Evolutionary conservation across 2,329 filamentous ascomycete species (phyloP).

Genomic region (Cercospora brassicicola): DNA sequence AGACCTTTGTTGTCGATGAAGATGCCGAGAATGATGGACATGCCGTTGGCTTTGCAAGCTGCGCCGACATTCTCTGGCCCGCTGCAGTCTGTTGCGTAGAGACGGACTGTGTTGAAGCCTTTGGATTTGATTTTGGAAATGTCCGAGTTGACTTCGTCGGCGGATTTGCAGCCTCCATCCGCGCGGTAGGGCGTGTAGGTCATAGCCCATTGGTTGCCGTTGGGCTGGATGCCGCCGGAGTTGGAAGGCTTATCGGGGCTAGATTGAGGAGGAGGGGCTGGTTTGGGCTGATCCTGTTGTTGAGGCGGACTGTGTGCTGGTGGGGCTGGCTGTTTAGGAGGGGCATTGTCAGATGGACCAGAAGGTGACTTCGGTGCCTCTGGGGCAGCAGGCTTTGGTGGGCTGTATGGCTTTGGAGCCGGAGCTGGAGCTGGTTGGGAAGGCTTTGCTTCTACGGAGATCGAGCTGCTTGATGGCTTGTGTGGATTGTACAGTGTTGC

Average conservation of each 20-base stretch:
- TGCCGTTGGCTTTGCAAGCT: slow-evolving; percentile 64
- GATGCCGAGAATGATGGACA: slow-evolving; percentile 84
- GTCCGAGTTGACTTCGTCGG: slow-evolving; percentile 43
- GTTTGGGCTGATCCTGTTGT: slow-evolving; percentile 1
- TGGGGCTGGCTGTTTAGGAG: background rate
- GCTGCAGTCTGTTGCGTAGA: slow-evolving; percentile 91
- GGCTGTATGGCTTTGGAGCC: slow-evolving; percentile 11
- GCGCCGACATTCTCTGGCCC: slow-evolving; percentile 73
- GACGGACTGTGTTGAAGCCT: slow-evolving; percentile 66
- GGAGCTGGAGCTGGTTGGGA: background rate
- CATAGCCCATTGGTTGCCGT: slow-evolving; percentile 50
- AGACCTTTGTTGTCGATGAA: slow-evolving; percentile 69
- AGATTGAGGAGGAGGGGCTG: background rate
- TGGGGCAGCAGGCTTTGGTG: slow-evolving; percentile 5
- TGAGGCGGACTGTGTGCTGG: background rate
- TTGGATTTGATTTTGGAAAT: slow-evolving; percentile 46
- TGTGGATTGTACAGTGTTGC: slow-evolving; percentile 46
- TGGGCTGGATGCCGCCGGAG: slow-evolving; percentile 31
- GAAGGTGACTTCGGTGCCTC: background rate
- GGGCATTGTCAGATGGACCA: background rate
- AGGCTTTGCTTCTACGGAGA: slow-evolving; percentile 1
- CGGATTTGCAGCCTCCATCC: slow-evolving; percentile 47
- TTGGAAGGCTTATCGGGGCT: slow-evolving; percentile 4
- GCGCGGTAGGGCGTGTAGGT: slow-evolving; percentile 52
- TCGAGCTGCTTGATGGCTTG: slow-evolving; percentile 15